Evolutionary conservation across 2,329 filamentous ascomycete species (phyloP), one percentile per base, ranked within the genome.

Genomic region (Xylaria sp.): DNA sequence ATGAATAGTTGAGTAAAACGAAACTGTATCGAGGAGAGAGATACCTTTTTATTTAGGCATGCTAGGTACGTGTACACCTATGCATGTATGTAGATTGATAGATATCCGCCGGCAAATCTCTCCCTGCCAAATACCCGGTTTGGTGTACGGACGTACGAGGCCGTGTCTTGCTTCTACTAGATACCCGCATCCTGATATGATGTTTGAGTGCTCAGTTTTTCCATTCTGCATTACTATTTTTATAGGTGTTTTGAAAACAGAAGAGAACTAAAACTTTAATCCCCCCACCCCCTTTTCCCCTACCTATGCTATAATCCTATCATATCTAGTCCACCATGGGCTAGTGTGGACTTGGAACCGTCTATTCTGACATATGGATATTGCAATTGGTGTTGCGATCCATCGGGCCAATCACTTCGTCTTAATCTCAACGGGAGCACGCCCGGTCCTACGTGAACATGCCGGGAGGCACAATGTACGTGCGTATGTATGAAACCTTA

Each of bases 61-160:
- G 27, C 3, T 50, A 6, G 27, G 27, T n/a, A n/a, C n/a, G n/a
- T n/a, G n/a, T n/a, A n/a, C n/a, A n/a, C n/a, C n/a, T n/a, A n/a
- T n/a, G n/a, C n/a, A n/a, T n/a, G n/a, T n/a, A 37, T 48, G 25
- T 32, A 47, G 27, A n/a, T 47, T 10, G 44, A 10, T 21, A 47
- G 51, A 48, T 27, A 57, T 57, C 23, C 42, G 23, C 58, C 64
- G 64, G 64, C 42, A 66, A 58, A 61, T 66, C 57, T 66, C 44
- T 23, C 44, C 21, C 23, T 64, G 29, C 18, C 37, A 35, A 58
- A 58, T 64, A 42, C 54, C 62, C 54, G 62, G 44, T 40, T 40
- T 44, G 53, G 23, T 55, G 50, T 27, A 35, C 54, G 50, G 51
- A 58, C 48, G 44, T 42, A 64, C 10, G 54, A 42, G 32, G 23